Evolutionary conservation across 2,329 filamentous ascomycete species (phyloP), one percentile per base, ranked within the genome.

Genomic region (Cladorrhinum sp.): DNA sequence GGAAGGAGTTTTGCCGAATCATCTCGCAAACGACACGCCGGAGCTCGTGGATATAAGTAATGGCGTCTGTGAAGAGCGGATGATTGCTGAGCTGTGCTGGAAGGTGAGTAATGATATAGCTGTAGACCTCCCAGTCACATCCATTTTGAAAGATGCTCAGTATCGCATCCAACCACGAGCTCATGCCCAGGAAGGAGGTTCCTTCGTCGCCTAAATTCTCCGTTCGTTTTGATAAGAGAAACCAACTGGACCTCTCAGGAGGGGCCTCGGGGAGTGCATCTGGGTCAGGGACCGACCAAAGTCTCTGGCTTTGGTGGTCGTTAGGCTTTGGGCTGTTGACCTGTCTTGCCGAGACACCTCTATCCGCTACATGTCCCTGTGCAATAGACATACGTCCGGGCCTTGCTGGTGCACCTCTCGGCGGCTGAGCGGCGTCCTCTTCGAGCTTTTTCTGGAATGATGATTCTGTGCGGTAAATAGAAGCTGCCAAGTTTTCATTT

Each of bases 1-100:
- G 86, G 69, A 96, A 93, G 28, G 80, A 85, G 66, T 89, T 89
- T 50, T 83, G 85, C 65, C 89, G 88, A 62, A 98, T 86, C 71
- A 96, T 89, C 61, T 96, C 90, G 71, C 92, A 96, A 2, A 97
- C 74, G 8, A 91, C 79, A 62, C 83, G 86, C 63, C 94, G 85
- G 14, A 98, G 78, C 63, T 88, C 84, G 67, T 89, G 87, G 59
- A 99, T 84, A 62, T 96, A 87, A 2, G 85, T 81, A 39, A 91
- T 86, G 5, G 91, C 86, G 57, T 83, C 86, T 62, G 82, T 82
- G 72, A 97, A 97, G 14, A 98, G 80, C 12, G 91, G 88, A 70
- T 95, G 92, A 68, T 99, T 99, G 73, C 88, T 90, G 21, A 99
- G 80, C 69, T 98, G 94, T 26, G 91, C 89, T 1, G 92, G 90